Percentiles rank a stretch among this genome's conserved stretches.
phyloP scores from a whole-genome alignment of 1,284 basidiomycete genomes.

The Irpex sp. region DNA sequence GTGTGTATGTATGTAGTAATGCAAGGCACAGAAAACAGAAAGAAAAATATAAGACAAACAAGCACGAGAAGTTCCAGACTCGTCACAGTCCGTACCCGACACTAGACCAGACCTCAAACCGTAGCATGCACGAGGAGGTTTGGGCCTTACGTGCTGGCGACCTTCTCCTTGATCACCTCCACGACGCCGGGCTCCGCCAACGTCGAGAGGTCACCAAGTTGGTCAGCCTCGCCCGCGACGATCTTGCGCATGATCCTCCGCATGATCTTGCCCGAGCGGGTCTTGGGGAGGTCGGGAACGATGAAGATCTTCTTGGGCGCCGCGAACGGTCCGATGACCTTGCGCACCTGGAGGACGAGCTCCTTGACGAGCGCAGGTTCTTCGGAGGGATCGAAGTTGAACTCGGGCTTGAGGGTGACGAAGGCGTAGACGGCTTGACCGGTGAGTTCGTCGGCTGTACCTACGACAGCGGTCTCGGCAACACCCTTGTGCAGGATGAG shows the following conservation, averaged over 20 bases:
- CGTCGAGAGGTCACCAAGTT: slow-evolving; percentile 90
- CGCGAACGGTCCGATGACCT: slow-evolving; percentile 94
- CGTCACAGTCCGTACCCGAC: background rate
- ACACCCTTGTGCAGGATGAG: slow-evolving; percentile 93
- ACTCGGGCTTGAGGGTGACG: slow-evolving; percentile 76
- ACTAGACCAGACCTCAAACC: too few relatives aligned
- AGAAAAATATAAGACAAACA: background rate
- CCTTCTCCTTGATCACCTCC: slow-evolving; percentile 77
- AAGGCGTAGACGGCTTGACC: slow-evolving; percentile 87
- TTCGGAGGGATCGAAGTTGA: slow-evolving; percentile 66
- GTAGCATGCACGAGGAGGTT: too few relatives aligned
- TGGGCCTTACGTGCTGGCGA: slow-evolving; percentile 32
- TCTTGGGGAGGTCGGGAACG: slow-evolving; percentile 91
- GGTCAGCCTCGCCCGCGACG: slow-evolving; percentile 89
- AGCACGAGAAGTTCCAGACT: background rate
- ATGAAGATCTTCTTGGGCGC: slow-evolving; percentile 91
- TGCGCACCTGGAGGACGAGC: slow-evolving; percentile 91
- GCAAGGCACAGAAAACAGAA: background rate
- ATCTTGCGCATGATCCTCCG: slow-evolving; percentile 95
- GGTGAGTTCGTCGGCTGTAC: slow-evolving; percentile 84
- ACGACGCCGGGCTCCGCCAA: slow-evolving; percentile 86
- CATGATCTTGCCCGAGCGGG: slow-evolving; percentile 97
- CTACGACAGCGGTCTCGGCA: slow-evolving; percentile 89
- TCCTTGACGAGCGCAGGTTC: slow-evolving; percentile 82
- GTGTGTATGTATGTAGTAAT: too few relatives aligned